phyloP scores from a whole-genome alignment of 1,284 basidiomycete genomes.

The Erythrobasidium hasegawianum region DNA sequence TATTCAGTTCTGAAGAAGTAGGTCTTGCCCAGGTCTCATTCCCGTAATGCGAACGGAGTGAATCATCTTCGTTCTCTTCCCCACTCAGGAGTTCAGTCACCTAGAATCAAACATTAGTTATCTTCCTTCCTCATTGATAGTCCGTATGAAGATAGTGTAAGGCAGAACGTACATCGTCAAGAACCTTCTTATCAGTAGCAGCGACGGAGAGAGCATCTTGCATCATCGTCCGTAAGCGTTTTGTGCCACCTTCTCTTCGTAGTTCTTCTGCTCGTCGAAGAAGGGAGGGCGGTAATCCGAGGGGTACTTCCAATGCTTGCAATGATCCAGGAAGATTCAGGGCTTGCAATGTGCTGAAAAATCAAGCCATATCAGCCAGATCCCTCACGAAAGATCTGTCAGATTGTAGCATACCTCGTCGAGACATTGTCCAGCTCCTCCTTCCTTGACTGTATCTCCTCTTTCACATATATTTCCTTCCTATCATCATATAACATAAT shows the following conservation, averaged over 20 bases:
- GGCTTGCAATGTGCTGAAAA: slow-evolving; percentile 64
- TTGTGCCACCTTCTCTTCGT: slow-evolving; percentile 68
- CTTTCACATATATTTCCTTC: slow-evolving; percentile 67
- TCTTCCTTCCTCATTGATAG: too few species aligned
- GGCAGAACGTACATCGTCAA: slow-evolving; percentile 59
- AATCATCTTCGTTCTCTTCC: slow-evolving; percentile 82
- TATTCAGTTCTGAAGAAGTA: slow-evolving; percentile 75
- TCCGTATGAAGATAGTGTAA: not conserved
- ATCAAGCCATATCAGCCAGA: too few species aligned
- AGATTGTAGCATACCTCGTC: too few species aligned
- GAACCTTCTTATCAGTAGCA: slow-evolving; percentile 59
- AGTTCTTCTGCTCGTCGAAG: slow-evolving; percentile 83
- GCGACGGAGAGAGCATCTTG: slow-evolving; percentile 69
- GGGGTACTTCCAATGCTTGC: slow-evolving; percentile 79
- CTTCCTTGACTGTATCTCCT: slow-evolving; percentile 62
- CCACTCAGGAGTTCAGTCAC: slow-evolving; percentile 68
- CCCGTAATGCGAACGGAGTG: slow-evolving; percentile 55
- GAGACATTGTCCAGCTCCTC: slow-evolving; percentile 64
- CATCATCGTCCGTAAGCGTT: slow-evolving; percentile 66
- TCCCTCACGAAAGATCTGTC: too few species aligned
- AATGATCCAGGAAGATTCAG: slow-evolving; percentile 80
- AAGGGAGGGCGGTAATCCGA: slow-evolving; percentile 82
- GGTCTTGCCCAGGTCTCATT: slow-evolving; percentile 54
- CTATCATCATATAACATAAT: slow-evolving; percentile 86
- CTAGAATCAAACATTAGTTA: not conserved